Evolutionary conservation across 176 grass and related monocot genomes (phyloP).

Genomic region (Aegilops sharonensis): DNA sequence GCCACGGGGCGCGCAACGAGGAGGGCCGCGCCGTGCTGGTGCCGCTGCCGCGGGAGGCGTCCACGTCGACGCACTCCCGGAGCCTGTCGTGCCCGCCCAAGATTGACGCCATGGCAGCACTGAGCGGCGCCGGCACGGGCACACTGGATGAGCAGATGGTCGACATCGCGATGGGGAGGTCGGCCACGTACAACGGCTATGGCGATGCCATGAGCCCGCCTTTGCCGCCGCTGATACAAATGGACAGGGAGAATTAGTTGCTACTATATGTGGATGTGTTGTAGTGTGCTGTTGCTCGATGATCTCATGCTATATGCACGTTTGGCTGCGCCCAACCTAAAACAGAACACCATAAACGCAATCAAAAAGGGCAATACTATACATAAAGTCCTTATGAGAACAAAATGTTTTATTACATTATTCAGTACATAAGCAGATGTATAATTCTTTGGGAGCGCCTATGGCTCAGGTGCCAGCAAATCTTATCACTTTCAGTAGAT

Average conservation of each 20-base stretch:
- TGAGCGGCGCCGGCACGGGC: background rate
- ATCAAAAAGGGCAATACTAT: too few species aligned
- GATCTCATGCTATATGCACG: too few species aligned
- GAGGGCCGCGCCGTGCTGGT: constrained; percentile 51
- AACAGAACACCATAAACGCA: too few species aligned
- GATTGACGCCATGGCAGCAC: constrained; percentile 25
- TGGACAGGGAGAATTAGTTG: constrained; percentile 14
- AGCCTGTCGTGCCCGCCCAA: constrained; percentile 79
- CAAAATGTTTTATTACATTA: too few species aligned
- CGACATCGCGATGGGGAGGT: constrained; percentile 42
- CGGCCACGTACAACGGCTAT: constrained; percentile 36
- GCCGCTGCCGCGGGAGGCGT: constrained; percentile 70
- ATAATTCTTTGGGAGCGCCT: too few species aligned
- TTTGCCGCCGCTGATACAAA: constrained; percentile 48
- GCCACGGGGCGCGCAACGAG: constrained; percentile 34
- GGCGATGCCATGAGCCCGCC: constrained; percentile 59
- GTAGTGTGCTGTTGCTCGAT: background rate
- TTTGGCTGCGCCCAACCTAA: too few species aligned
- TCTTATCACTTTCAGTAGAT: too few species aligned
- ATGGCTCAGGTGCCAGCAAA: too few species aligned
- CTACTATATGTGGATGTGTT: background rate
- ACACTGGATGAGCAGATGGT: constrained; percentile 2
- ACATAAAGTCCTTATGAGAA: too few species aligned
- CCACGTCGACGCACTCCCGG: background rate
- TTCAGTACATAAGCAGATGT: too few species aligned